Evolutionary conservation across 768 basidiomycete species (phyloP).

Genomic region (Boletus rubescentipes): DNA sequence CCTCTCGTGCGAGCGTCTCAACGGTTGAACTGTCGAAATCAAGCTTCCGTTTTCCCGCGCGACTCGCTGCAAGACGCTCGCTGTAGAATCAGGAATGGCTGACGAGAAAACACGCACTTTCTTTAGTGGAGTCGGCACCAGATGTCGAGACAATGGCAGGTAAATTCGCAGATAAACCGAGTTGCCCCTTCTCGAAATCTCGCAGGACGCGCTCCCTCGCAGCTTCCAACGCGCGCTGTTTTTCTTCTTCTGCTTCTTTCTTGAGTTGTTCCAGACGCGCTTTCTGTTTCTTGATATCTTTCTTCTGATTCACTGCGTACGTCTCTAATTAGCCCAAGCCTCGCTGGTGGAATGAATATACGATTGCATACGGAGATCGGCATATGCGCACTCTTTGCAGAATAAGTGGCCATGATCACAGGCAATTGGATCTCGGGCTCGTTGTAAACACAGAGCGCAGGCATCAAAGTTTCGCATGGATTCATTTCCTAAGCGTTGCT

Average conservation of each 20-base stretch:
- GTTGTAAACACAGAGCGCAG: conserved; percentile 84
- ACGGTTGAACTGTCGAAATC: conserved; percentile 74
- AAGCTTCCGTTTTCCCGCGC: conserved; percentile 81
- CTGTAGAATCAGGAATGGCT: not conserved
- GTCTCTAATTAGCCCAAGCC: conserved; percentile 6
- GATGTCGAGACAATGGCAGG: conserved; percentile 38
- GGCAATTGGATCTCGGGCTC: conserved; percentile 78
- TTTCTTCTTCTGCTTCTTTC: conserved; percentile 80
- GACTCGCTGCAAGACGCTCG: conserved; percentile 36
- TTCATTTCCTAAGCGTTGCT: conserved; percentile 67
- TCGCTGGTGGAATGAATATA: conserved; percentile 3
- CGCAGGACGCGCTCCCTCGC: conserved; percentile 86
- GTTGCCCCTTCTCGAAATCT: conserved; percentile 88
- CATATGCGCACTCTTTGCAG: conserved; percentile 92
- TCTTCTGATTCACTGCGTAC: conserved; percentile 79
- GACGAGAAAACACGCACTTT: conserved; percentile 30
- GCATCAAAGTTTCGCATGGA: conserved; percentile 92
- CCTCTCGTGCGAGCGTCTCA: conserved; percentile 70
- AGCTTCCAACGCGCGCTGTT: conserved; percentile 59
- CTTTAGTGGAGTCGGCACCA: conserved; percentile 34
- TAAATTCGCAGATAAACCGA: conserved; percentile 55
- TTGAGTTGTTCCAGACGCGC: conserved; percentile 70
- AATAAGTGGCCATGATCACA: conserved; percentile 89
- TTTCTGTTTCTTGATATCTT: conserved; percentile 91
- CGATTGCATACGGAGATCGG: conserved; percentile 67